A percentile compares a stretch with the other conserved stretches of the same genome.
phyloP scores from a whole-genome alignment of 768 basidiomycete genomes.

The Suillus subluteus region DNA sequence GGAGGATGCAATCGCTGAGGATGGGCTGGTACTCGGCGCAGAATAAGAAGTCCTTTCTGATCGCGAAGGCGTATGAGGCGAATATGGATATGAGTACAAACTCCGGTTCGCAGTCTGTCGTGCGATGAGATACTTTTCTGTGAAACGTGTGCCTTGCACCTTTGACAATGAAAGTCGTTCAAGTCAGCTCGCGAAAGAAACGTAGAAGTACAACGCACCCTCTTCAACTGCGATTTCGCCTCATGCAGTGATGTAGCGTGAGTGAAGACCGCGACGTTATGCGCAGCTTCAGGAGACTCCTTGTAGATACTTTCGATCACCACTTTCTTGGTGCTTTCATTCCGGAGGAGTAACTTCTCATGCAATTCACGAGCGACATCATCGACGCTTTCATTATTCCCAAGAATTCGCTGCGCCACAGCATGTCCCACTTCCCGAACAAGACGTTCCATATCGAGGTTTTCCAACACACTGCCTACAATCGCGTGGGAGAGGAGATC shows the following conservation, averaged over 20 bases:
- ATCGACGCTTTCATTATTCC: slow-evolving; percentile 94
- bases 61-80: slow-evolving; percentile 49
- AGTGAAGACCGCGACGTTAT: slow-evolving; percentile 88
- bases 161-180: slow-evolving; percentile 34
- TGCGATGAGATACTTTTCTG: slow-evolving; percentile 90
- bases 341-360: slow-evolving; percentile 85
- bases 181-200: slow-evolving; percentile 10
- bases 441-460: slow-evolving; percentile 96
- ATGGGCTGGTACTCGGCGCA: slow-evolving; percentile 30
- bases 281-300: slow-evolving; percentile 83
- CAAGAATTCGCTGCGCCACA: slow-evolving; percentile 89
- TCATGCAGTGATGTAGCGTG: slow-evolving; percentile 69
- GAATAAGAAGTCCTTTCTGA: slow-evolving; percentile 41
- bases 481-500: slow-evolving; percentile 95
- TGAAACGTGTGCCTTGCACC: slow-evolving; percentile 96
- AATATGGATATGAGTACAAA: slow-evolving; percentile 56
- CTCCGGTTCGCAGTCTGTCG: slow-evolving; percentile 60
- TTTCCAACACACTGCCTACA: slow-evolving; percentile 94
- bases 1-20: slow-evolving; percentile 42
- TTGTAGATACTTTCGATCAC: slow-evolving; percentile 96
- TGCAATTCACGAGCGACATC: slow-evolving; percentile 95
- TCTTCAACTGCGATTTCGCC: slow-evolving; percentile 77
- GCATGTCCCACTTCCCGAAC: slow-evolving; percentile 94
- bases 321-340: slow-evolving; percentile 97
- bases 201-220: slow-evolving; percentile 49